Evolutionary conservation across 495 filamentous ascomycete species (phyloP).

Genomic region (Chaetomium fimeti): DNA sequence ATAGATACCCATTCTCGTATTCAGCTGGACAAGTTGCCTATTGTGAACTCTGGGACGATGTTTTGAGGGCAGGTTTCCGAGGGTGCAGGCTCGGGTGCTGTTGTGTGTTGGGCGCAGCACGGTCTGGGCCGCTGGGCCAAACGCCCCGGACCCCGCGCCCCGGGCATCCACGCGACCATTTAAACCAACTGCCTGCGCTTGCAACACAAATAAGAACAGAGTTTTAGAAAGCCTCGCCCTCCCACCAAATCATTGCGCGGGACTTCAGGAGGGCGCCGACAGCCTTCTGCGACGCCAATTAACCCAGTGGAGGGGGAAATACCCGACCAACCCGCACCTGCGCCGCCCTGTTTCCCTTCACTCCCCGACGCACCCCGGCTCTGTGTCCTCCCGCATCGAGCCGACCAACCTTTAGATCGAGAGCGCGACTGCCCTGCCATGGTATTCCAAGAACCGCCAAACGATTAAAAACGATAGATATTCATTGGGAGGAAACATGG

Average conservation of each 20-base stretch:
- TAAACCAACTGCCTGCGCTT: constrained; percentile 5
- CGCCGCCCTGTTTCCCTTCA: background rate
- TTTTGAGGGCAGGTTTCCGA: background rate
- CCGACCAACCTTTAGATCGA: background rate
- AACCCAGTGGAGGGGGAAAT: background rate
- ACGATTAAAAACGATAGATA: constrained; percentile 23
- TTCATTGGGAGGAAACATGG: constrained; percentile 21
- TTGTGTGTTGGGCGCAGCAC: constrained; percentile 4
- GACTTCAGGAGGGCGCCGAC: background rate
- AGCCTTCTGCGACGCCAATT: constrained; percentile 8
- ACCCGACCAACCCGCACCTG: constrained; percentile 6
- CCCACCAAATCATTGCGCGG: background rate
- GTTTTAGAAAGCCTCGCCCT: background rate
- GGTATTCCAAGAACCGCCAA: constrained; percentile 25
- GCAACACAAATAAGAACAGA: constrained; percentile 1
- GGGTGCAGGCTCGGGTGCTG: background rate
- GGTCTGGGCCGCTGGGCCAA: constrained; percentile 2
- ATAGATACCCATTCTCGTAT: background rate
- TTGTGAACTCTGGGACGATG: too few relatives aligned
- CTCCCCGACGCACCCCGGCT: background rate
- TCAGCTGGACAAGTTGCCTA: background rate
- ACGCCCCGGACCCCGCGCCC: constrained; percentile 8
- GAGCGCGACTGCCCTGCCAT: constrained; percentile 27
- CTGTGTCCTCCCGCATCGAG: constrained; percentile 5
- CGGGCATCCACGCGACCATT: constrained; percentile 14